A percentile compares a stretch with the other conserved stretches of the same genome.
phyloP scores from a whole-genome alignment of 495 filamentous ascomycete species.

The Podospora tetraspora region DNA sequence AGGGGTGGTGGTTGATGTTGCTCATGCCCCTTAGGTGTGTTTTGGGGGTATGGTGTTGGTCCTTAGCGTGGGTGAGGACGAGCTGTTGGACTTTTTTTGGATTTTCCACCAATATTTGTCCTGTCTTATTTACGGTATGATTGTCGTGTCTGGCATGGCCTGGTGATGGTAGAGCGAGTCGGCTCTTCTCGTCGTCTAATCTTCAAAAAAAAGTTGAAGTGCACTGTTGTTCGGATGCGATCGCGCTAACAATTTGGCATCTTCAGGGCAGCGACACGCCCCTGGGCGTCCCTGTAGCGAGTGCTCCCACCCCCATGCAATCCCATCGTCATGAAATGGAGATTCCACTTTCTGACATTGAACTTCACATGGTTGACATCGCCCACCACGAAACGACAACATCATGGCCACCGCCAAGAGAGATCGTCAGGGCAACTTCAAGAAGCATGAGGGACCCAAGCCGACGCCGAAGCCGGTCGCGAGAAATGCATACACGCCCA shows the following conservation, averaged over 20 bases:
- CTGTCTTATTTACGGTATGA: background rate
- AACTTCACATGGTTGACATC: background rate
- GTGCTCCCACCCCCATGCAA: background rate
- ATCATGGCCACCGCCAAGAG: constrained; percentile 49
- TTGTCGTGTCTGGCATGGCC: background rate
- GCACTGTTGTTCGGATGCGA: background rate
- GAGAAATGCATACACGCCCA: constrained; percentile 56
- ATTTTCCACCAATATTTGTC: background rate
- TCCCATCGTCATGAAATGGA: constrained; percentile 3
- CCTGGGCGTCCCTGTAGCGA: constrained; percentile 15
- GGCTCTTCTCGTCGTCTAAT: background rate
- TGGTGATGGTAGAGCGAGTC: background rate
- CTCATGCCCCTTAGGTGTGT: background rate
- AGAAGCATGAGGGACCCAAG: constrained; percentile 29
- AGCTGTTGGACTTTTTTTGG: background rate
- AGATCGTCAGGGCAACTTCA: constrained; percentile 55
- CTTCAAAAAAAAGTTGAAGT: background rate
- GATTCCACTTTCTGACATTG: background rate
- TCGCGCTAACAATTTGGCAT: constrained; percentile 1
- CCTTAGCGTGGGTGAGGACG: background rate
- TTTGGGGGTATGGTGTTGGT: background rate
- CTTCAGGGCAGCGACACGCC: background rate
- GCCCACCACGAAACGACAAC: background rate
- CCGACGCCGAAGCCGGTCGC: constrained; percentile 24
- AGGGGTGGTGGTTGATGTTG: background rate